Percentiles rank a stretch among this genome's conserved stretches.
phyloP scores from a whole-genome alignment of 2,329 filamentous ascomycete species.

The Coniochaeta sp. region DNA sequence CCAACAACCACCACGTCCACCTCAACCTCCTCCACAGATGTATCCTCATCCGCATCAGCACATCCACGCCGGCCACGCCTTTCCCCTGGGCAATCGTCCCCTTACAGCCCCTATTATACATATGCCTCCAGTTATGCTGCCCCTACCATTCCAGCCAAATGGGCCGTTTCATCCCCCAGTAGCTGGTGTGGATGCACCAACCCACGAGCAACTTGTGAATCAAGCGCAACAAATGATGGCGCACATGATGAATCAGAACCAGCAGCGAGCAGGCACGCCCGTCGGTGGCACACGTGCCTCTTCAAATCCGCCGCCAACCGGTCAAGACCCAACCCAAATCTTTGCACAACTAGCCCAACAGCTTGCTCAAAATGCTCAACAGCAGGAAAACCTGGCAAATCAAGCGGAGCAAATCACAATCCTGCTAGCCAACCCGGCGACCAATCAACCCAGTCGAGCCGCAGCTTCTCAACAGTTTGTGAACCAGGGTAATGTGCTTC shows the following conservation, averaged over 20 bases:
- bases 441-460: slow-evolving; percentile 39
- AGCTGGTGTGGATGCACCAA: not conserved
- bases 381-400: not conserved
- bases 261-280: not conserved
- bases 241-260: slow-evolving; percentile 4
- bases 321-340: not conserved
- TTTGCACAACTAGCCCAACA: slow-evolving; percentile 6
- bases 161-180: slow-evolving; percentile 1
- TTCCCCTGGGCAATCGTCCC: not conserved
- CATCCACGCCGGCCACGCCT: not conserved
- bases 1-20: slow-evolving; percentile 3
- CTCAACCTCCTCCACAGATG: slow-evolving; percentile 4
- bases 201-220: slow-evolving; percentile 4
- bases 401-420: slow-evolving; percentile 28
- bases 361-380: slow-evolving; percentile 16
- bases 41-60: slow-evolving; percentile 6
- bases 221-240: slow-evolving; percentile 8
- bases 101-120: not conserved
- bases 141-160: not conserved
- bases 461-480: slow-evolving; percentile 31
- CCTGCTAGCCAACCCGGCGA: slow-evolving; percentile 22
- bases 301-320: not conserved
- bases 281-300: not conserved
- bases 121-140: slow-evolving; percentile 1
- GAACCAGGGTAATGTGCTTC: slow-evolving; percentile 15